Evolutionary conservation across 441 rosid species (phyloP), one percentile per base, ranked within the genome.

Genomic region (Populus trichocarpa): DNA sequence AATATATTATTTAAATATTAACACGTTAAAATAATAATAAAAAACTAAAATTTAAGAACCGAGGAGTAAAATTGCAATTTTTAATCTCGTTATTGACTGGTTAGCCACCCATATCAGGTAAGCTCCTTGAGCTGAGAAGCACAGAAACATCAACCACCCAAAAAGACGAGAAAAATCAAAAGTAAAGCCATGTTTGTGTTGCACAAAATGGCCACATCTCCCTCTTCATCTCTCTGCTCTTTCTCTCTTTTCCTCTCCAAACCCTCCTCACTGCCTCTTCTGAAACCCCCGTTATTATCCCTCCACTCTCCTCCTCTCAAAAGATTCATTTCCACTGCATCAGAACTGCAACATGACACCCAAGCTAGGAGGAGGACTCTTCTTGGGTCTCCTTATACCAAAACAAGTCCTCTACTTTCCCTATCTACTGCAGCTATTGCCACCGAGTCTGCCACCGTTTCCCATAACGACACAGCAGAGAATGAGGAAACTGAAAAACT

Each of bases 201-300:
- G 50, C 73, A 67, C 57, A 74, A 22, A 80, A 88, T 90, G 92
- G 88, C 89, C 5, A 25, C 84, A n/a, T 70, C 82, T 78, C 85
- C 74, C 40, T 38, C 42, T 38, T 46, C 57, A 4, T 81, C 87
- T 75, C 87, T 87, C 75, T 75, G 69, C 66, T 83, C 89, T 64
- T 61, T 88, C 75, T 84, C 89, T 53, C 64, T 70, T 8, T 68
- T 73, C 81, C 78, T 81, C 46, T 64, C 81, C 28, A 84, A 75
- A 26, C 82, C 87, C 82, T 57, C 78, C 18, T 82, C 86, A 38
- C 71, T 32, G 59, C 80, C 81, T 69, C 74, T 71, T 73, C 79
- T 18, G 40, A 80, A 82, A 53, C 85, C 80, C 50, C 77, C 76
- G 20, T 46, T 46, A 0, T 28, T 70, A 2, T 82, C 83, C 12